A percentile compares a stretch with the other conserved stretches of the same genome.
Conservation (phyloP, 495 filamentous ascomycete genomes). For the Terfezia claveryi region DNA sequence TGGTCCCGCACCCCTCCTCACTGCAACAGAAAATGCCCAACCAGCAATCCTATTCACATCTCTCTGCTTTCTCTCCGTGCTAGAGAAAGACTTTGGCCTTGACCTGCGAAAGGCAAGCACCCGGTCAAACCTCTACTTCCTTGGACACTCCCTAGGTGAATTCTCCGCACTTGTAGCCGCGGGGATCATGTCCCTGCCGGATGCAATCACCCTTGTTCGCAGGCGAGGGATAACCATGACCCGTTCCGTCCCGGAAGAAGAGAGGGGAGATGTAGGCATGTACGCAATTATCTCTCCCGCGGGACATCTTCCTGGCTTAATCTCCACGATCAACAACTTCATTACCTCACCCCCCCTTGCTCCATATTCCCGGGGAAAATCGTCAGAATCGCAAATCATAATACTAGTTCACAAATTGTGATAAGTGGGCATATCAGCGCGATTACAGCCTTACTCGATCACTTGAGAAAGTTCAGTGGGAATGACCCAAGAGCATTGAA, state of each 20-base stretch:
- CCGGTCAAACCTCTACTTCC: slow-evolving; percentile 37
- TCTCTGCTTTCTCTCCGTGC: slow-evolving; percentile 68
- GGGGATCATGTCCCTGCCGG: slow-evolving; percentile 51
- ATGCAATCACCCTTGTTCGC: slow-evolving; percentile 57
- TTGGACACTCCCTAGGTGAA: slow-evolving; percentile 90
- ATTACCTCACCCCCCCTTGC: slow-evolving; percentile 40
- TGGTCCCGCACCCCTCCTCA: slow-evolving; percentile 53
- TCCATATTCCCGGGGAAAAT: slow-evolving; percentile 44
- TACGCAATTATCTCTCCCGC: slow-evolving; percentile 75
- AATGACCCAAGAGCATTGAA: slow-evolving; percentile 78
- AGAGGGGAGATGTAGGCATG: slow-evolving; percentile 71
- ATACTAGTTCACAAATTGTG: slow-evolving; percentile 89
- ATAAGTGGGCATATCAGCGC: slow-evolving; percentile 67
- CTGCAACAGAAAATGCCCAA: slow-evolving; percentile 69
- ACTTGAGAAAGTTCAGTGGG: slow-evolving; percentile 76
- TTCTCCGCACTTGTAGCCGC: slow-evolving; percentile 76
- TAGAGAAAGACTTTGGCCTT: slow-evolving; percentile 56
- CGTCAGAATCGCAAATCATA: slow-evolving; percentile 88
- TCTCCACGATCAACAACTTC: slow-evolving; percentile 59
- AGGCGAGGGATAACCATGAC: slow-evolving; percentile 71
- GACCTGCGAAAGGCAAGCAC: not conserved
- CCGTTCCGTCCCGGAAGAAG: slow-evolving; percentile 34
- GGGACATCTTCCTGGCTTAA: slow-evolving; percentile 40
- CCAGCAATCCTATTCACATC: slow-evolving; percentile 92
- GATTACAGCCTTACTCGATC: slow-evolving; percentile 67